Conservation (phyloP, 2,329 filamentous ascomycete species). For the Geoglossum cookeanum region DNA sequence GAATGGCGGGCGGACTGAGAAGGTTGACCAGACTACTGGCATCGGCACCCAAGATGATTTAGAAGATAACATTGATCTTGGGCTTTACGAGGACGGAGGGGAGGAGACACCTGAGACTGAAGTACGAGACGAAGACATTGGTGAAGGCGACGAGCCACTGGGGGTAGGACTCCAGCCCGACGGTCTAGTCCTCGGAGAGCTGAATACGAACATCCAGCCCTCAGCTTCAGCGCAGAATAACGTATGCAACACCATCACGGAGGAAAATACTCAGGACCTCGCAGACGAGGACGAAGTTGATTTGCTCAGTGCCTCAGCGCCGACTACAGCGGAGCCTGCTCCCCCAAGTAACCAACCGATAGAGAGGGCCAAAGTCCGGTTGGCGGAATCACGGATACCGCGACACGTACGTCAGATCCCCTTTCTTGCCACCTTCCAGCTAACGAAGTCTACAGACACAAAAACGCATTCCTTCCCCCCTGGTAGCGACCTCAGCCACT, state of each 20-base stretch:
- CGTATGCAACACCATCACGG: background rate
- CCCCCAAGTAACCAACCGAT: background rate
- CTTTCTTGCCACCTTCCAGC: background rate
- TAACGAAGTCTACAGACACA: background rate
- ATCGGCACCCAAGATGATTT: conserved; percentile 16
- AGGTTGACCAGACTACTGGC: conserved; percentile 15
- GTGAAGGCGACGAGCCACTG: conserved; percentile 22
- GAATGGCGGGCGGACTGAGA: conserved; percentile 31
- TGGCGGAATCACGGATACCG: background rate
- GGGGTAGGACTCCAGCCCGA: conserved; percentile 25
- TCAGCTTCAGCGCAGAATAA: background rate
- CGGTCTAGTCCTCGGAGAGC: conserved; percentile 18
- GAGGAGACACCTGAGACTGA: conserved; percentile 21
- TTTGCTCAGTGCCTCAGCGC: background rate
- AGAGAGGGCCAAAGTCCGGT: background rate
- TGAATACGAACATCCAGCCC: conserved; percentile 7
- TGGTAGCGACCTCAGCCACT: conserved; percentile 14
- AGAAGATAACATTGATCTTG: conserved; percentile 15
- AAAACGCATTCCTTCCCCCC: conserved; percentile 9
- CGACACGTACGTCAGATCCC: background rate
- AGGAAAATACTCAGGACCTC: background rate
- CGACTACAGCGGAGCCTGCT: background rate
- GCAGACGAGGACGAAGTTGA: background rate
- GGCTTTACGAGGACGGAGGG: conserved; percentile 3
- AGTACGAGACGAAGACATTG: conserved; percentile 14